Percentiles rank a stretch among this genome's conserved stretches.
These are phyloP conservation scores for Arthrobotrys pseudoclavata DNA, from an alignment of 2,329 filamentous ascomycete genomes.

Conservation along the genomic window DNA sequence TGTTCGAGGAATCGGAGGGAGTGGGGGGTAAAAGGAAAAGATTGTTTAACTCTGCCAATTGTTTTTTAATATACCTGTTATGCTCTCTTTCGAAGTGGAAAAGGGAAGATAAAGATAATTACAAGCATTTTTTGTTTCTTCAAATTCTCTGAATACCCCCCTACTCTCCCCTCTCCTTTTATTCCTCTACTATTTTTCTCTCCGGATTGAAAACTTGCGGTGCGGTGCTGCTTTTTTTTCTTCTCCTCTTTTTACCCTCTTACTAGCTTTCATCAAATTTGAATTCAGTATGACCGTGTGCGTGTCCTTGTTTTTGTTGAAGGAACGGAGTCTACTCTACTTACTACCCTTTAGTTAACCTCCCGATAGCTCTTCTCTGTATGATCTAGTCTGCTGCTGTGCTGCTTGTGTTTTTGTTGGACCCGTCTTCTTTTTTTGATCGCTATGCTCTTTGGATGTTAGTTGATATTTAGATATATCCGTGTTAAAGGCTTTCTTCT, in stretches of 20 bases:
- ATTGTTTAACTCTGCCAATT: conserved; percentile 32
- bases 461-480: background rate
- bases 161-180: background rate
- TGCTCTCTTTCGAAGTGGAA: conserved; percentile 19
- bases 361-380: background rate
- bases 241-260: background rate
- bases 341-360: background rate
- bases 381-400: background rate
- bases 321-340: background rate
- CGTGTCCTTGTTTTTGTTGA: background rate
- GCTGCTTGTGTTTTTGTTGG: background rate
- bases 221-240: conserved; percentile 5
- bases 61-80: conserved; percentile 32
- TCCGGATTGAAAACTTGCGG: conserved; percentile 12
- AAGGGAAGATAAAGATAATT: conserved; percentile 29
- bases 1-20: conserved; percentile 30
- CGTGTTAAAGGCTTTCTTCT: no score
- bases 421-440: background rate
- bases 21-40: conserved; percentile 30
- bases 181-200: background rate
- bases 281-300: conserved; percentile 11
- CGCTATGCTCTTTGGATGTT: background rate
- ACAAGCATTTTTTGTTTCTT: conserved; percentile 23
- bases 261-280: conserved; percentile 11
- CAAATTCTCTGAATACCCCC: conserved; percentile 5